These are phyloP conservation scores for Nothophaeocryptopus gaeumannii DNA, from an alignment of 2,329 filamentous ascomycete genomes.

Conservation along the genomic window DNA sequence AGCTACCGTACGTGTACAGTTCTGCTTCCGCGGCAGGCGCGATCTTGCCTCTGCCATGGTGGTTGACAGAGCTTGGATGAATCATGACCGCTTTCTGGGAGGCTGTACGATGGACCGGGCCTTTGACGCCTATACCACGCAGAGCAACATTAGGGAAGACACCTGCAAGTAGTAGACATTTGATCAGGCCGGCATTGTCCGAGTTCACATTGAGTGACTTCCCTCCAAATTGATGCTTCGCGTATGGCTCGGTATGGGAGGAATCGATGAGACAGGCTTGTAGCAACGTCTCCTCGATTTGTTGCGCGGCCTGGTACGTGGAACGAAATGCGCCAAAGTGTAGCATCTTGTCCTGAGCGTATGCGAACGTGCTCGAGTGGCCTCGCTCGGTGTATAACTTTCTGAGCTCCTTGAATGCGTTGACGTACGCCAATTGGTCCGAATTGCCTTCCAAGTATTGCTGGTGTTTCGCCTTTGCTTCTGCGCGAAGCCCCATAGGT, in stretches of 20 bases:
- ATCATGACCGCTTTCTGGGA: slow-evolving; percentile 29
- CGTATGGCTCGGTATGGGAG: slow-evolving; percentile 2
- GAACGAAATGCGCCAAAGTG: slow-evolving; percentile 37
- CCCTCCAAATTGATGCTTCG: slow-evolving; percentile 18
- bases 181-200: slow-evolving; percentile 43
- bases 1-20: slow-evolving; percentile 19
- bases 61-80: slow-evolving; percentile 30
- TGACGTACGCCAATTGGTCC: slow-evolving; percentile 48
- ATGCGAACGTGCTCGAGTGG: slow-evolving; percentile 28
- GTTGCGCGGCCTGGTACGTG: slow-evolving; percentile 36
- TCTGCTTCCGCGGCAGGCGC: slow-evolving; percentile 10
- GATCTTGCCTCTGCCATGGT: not conserved
- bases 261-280: slow-evolving; percentile 36
- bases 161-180: slow-evolving; percentile 47
- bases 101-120: slow-evolving; percentile 28
- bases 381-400: slow-evolving; percentile 33
- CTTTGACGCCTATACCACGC: slow-evolving; percentile 16
- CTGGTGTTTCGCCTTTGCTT: slow-evolving; percentile 28
- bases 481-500: slow-evolving; percentile 26
- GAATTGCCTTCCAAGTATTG: slow-evolving; percentile 40
- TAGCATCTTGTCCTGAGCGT: slow-evolving; percentile 35
- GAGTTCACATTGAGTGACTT: slow-evolving; percentile 46
- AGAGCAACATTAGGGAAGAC: slow-evolving; percentile 47
- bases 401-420: slow-evolving; percentile 44
- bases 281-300: slow-evolving; percentile 40